These are phyloP conservation scores for Zymoseptoria ardabiliae DNA, from an alignment of 2,329 filamentous ascomycete species.

Conservation along the genomic window DNA sequence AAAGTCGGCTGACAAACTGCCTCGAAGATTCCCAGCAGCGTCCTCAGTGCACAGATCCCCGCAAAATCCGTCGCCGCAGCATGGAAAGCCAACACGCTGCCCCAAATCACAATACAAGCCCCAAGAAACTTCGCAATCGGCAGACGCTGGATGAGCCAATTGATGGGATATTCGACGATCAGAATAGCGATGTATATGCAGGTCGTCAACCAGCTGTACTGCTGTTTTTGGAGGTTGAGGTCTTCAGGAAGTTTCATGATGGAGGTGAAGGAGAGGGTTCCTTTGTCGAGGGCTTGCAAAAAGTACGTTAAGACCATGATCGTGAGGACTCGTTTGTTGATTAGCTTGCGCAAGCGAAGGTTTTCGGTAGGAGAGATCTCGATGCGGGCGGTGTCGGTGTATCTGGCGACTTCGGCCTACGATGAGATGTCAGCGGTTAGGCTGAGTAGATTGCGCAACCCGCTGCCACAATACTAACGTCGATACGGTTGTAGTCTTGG, in stretches of 20 bases:
- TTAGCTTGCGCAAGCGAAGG: conserved; percentile 53
- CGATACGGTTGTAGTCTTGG: conserved; percentile 54
- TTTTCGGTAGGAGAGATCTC: conserved; percentile 55
- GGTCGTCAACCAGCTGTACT: conserved; percentile 66
- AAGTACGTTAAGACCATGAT: conserved; percentile 72
- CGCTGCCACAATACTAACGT: conserved; percentile 30
- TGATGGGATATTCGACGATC: conserved; percentile 65
- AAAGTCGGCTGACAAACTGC: conserved; percentile 63
- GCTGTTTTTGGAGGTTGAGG: conserved; percentile 35
- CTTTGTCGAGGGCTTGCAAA: conserved; percentile 62
- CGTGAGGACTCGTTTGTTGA: conserved; percentile 59
- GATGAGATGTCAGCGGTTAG: neutral
- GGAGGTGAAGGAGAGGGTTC: conserved; percentile 54
- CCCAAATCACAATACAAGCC: conserved; percentile 59
- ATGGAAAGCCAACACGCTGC: conserved; percentile 52
- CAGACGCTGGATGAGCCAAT: conserved; percentile 52
- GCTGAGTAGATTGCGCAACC: neutral
- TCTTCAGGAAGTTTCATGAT: conserved; percentile 54
- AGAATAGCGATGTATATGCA: conserved; percentile 68
- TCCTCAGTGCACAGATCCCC: conserved; percentile 54
- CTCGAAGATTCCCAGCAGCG: conserved; percentile 64
- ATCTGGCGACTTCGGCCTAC: conserved; percentile 58
- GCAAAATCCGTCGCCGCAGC: conserved; percentile 55
- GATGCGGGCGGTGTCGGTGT: conserved; percentile 51
- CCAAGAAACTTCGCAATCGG: conserved; percentile 56